Conservation (phyloP, 768 basidiomycete genomes). For the Auricularia auricula-judae region DNA sequence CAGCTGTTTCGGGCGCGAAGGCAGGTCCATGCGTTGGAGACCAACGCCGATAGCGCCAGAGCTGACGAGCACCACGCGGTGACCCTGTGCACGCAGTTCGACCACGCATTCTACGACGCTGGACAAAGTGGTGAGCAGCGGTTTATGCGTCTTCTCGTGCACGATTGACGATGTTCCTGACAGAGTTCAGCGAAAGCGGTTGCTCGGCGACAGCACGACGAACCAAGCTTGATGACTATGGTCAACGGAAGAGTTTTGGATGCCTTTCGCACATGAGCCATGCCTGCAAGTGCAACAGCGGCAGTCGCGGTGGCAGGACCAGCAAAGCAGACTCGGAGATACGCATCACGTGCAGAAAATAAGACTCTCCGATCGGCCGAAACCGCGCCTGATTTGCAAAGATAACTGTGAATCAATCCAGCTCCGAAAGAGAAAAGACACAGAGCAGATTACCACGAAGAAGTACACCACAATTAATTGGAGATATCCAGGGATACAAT, state of each 20-base stretch:
- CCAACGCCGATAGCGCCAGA: slow-evolving; percentile 98
- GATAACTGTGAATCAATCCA: too few relatives aligned
- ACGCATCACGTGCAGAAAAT: too few relatives aligned
- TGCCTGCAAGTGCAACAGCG: background rate
- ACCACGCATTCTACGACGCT: slow-evolving; percentile 87
- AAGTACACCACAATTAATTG: too few relatives aligned
- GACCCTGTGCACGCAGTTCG: slow-evolving; percentile 63
- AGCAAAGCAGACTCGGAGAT: too few relatives aligned
- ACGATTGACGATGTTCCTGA: slow-evolving; percentile 94
- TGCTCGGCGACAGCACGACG: slow-evolving; percentile 12
- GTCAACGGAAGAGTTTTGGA: slow-evolving; percentile 23
- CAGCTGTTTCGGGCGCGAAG: slow-evolving; percentile 69
- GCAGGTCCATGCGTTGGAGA: slow-evolving; percentile 79
- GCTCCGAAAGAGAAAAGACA: too few relatives aligned
- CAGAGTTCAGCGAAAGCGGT: slow-evolving; percentile 2
- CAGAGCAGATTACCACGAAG: too few relatives aligned
- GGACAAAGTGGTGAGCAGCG: slow-evolving; percentile 82
- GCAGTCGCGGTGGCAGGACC: too few relatives aligned
- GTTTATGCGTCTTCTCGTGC: slow-evolving; percentile 86
- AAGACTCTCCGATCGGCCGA: too few relatives aligned
- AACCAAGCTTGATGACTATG: slow-evolving; percentile 82
- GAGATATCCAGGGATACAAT: too few relatives aligned
- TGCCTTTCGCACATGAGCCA: background rate
- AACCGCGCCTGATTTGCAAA: too few relatives aligned
- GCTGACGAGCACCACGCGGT: slow-evolving; percentile 90